Evolutionary conservation across 139 green algal species (phyloP).

Genomic region (Raphidocelis subcapitata): DNA sequence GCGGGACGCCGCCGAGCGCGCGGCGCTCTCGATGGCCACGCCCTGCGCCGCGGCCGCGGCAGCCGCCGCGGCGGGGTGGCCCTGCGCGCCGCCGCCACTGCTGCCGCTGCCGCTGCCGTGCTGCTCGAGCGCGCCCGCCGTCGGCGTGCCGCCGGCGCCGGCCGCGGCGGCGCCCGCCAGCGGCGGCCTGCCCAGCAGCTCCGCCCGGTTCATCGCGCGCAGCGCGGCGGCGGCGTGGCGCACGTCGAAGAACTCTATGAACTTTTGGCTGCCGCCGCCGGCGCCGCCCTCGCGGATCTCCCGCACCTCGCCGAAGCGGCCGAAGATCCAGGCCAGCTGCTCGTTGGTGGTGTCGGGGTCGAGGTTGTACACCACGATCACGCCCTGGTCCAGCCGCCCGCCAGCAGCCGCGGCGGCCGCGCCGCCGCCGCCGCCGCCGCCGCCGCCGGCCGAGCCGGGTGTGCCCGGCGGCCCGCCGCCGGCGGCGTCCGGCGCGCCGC

Average conservation of each 20-base stretch:
- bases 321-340: constrained; percentile 77
- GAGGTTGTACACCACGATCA: constrained; percentile 82
- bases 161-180: not conserved
- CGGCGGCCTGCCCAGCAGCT: constrained; percentile 23
- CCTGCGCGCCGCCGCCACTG: constrained; percentile 9
- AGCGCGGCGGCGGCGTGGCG: constrained; percentile 58
- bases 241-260: constrained; percentile 91
- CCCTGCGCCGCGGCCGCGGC: too few species aligned
- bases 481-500: too few species aligned
- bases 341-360: constrained; percentile 64
- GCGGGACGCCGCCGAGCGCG: too few species aligned
- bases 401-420: too few species aligned
- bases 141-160: constrained; percentile 11
- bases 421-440: too few species aligned
- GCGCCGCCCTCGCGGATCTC: constrained; percentile 50
- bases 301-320: constrained; percentile 85
- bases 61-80: too few species aligned
- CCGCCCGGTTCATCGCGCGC: constrained; percentile 58
- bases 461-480: too few species aligned
- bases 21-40: too few species aligned
- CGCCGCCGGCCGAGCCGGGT: too few species aligned
- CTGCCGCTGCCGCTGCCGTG: constrained; percentile 26
- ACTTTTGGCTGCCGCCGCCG: constrained; percentile 61
- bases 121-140: constrained; percentile 32
- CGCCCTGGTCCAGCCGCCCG: constrained; percentile 55